Percentiles rank a stretch among this genome's conserved stretches.
phyloP scores from a whole-genome alignment of 345 rosid genomes.

The Syzygium jambos region DNA sequence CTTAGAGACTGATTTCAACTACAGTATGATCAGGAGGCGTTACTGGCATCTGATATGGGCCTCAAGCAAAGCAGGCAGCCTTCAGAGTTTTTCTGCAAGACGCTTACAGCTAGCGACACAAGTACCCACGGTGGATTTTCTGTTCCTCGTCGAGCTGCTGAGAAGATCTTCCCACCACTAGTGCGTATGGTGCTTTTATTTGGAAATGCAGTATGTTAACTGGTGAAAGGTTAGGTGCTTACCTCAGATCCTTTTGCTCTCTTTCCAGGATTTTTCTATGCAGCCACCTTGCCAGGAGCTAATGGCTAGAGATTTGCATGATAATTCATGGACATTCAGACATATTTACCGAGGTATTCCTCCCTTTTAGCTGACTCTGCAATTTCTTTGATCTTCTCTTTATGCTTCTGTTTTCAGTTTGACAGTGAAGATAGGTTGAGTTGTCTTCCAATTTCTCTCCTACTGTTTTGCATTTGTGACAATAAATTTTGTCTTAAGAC shows the following conservation, averaged over 20 bases:
- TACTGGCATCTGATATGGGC: slow-evolving; percentile 77
- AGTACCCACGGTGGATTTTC: slow-evolving; percentile 98
- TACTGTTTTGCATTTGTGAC: not conserved
- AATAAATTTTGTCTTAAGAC: not conserved
- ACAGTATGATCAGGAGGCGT: slow-evolving; percentile 85
- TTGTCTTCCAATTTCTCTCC: not conserved
- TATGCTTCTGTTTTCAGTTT: not conserved
- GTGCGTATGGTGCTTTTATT: slow-evolving; percentile 26
- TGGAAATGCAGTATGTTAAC: not conserved
- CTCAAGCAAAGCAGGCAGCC: slow-evolving; percentile 76
- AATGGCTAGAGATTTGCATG: slow-evolving; percentile 45
- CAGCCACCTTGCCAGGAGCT: slow-evolving; percentile 68
- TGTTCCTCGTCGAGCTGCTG: slow-evolving; percentile 96
- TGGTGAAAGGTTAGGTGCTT: not conserved
- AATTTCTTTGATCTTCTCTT: not conserved
- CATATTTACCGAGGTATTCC: slow-evolving; percentile 51
- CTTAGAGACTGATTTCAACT: slow-evolving; percentile 3
- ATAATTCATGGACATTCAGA: slow-evolving; percentile 44
- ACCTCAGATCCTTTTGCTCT: not conserved
- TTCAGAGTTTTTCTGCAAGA: slow-evolving; percentile 93
- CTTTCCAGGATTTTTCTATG: slow-evolving; percentile 38
- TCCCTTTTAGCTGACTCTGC: not conserved
- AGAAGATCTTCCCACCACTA: slow-evolving; percentile 90
- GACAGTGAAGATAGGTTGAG: not conserved
- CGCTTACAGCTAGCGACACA: slow-evolving; percentile 93